phyloP scores from a whole-genome alignment of 2,329 filamentous ascomycete genomes.

The Pseudocercospora musae region DNA sequence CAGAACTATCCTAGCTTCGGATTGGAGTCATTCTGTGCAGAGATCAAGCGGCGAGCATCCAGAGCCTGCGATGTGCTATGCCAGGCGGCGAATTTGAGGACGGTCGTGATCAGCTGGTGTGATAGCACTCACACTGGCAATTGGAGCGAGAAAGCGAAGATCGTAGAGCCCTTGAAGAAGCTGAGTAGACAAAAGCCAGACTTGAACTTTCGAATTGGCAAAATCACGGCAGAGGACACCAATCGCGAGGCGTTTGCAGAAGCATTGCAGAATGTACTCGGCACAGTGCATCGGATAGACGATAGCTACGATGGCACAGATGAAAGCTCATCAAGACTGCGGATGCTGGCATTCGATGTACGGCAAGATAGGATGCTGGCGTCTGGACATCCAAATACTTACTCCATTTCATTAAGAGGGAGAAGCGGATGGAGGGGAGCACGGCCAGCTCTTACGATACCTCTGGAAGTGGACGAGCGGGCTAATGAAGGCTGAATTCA shows the following conservation, averaged over 20 bases:
- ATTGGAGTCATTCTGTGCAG: slow-evolving; percentile 30
- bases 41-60: slow-evolving; percentile 29
- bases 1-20: slow-evolving; percentile 34
- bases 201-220: slow-evolving; percentile 28
- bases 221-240: slow-evolving; percentile 25
- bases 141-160: slow-evolving; percentile 30
- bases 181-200: slow-evolving; percentile 13
- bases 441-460: slow-evolving; percentile 15
- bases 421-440: slow-evolving; percentile 21
- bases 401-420: slow-evolving; percentile 5
- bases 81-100: slow-evolving; percentile 23
- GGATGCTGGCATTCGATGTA: slow-evolving; percentile 30
- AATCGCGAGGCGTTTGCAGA: slow-evolving; percentile 22
- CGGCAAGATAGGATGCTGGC: slow-evolving; percentile 24
- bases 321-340: slow-evolving; percentile 15
- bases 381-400: slow-evolving; percentile 7
- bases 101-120: slow-evolving; percentile 33
- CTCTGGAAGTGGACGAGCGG: slow-evolving; percentile 7
- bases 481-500: not conserved
- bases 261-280: slow-evolving; percentile 26
- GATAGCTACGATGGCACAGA: slow-evolving; percentile 9
- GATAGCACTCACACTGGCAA: slow-evolving; percentile 30
- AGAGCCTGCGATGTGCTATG: slow-evolving; percentile 32
- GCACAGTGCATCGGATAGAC: slow-evolving; percentile 13
- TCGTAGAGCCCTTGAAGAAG: slow-evolving; percentile 25